Evolutionary conservation across 2,329 filamentous ascomycete genomes (phyloP).

Genomic region (Plenodomus tracheiphilus): DNA sequence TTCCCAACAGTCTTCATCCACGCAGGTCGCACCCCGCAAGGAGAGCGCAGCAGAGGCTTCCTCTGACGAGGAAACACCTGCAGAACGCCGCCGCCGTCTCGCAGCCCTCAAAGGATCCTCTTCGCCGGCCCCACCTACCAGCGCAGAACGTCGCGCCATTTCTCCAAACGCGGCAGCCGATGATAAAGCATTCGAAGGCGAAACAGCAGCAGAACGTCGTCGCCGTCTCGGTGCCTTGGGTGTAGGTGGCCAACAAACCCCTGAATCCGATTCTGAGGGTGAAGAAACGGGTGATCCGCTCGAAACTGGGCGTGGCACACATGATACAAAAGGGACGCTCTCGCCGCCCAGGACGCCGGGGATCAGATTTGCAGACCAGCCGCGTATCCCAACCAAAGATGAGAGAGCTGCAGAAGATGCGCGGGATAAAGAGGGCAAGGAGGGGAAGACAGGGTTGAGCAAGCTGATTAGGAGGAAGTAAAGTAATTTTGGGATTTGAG

Average conservation of each 20-base stretch:
- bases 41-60: conserved; percentile 7
- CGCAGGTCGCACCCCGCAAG: not conserved
- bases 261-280: conserved; percentile 37
- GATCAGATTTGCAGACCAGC: conserved; percentile 64
- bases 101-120: conserved; percentile 16
- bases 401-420: conserved; percentile 32
- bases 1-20: conserved; percentile 10
- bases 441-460: conserved; percentile 21
- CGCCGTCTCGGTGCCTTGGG: conserved; percentile 75
- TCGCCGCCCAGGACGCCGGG: conserved; percentile 50
- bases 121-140: conserved; percentile 11
- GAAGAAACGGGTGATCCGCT: conserved; percentile 41
- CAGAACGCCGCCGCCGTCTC: conserved; percentile 24
- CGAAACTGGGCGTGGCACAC: conserved; percentile 40
- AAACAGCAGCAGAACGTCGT: conserved; percentile 75
- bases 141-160: conserved; percentile 12
- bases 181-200: conserved; percentile 47
- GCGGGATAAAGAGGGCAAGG: conserved; percentile 23
- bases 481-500: not conserved
- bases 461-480: conserved; percentile 23
- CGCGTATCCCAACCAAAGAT: conserved; percentile 39
- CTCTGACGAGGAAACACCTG: conserved; percentile 20
- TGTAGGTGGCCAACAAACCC: conserved; percentile 43
- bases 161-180: conserved; percentile 36
- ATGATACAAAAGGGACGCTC: conserved; percentile 15